A percentile compares a stretch with the other conserved stretches of the same genome.
Evolutionary conservation across 2,329 filamentous ascomycete genomes (phyloP).

Genomic region (Epichloe baconii): DNA sequence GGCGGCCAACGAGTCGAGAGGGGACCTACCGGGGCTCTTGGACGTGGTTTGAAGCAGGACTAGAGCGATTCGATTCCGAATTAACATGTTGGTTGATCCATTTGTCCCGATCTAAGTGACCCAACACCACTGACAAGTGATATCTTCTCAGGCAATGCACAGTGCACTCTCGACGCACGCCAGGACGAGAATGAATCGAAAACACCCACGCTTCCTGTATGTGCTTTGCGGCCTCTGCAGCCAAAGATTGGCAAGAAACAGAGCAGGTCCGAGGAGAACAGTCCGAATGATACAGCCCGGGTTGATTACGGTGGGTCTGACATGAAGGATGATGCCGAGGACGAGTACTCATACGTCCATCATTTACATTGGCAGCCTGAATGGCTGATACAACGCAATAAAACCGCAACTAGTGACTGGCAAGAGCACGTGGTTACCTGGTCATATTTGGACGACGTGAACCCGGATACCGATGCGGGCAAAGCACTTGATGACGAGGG

Average conservation of each 20-base stretch:
- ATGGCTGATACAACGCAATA: slow-evolving; percentile 36
- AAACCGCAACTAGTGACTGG: slow-evolving; percentile 19
- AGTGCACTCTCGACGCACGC: slow-evolving; percentile 18
- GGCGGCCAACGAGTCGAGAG: slow-evolving; percentile 18
- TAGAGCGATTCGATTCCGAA: slow-evolving; percentile 38
- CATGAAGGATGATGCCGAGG: slow-evolving; percentile 1
- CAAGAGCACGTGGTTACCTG: slow-evolving; percentile 37
- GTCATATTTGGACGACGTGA: slow-evolving; percentile 35
- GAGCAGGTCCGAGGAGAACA: neutral
- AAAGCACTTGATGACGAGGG: slow-evolving; percentile 28
- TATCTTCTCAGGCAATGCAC: slow-evolving; percentile 14
- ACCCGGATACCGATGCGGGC: slow-evolving; percentile 28
- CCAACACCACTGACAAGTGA: slow-evolving; percentile 1
- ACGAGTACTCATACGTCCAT: slow-evolving; percentile 23
- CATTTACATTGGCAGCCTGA: slow-evolving; percentile 20
- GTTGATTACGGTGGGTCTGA: neutral
- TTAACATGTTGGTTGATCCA: slow-evolving; percentile 15
- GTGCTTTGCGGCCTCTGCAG: slow-evolving; percentile 23
- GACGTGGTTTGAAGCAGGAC: slow-evolving; percentile 52
- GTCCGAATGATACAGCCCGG: neutral
- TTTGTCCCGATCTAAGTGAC: neutral
- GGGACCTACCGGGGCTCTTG: slow-evolving; percentile 36
- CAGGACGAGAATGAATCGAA: slow-evolving; percentile 11
- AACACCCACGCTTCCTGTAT: slow-evolving; percentile 17
- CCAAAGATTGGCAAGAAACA: slow-evolving; percentile 15